These are phyloP conservation scores for Hygrophila difformis DNA, from an alignment of 257 asterid genomes.

Conservation along the genomic window DNA sequence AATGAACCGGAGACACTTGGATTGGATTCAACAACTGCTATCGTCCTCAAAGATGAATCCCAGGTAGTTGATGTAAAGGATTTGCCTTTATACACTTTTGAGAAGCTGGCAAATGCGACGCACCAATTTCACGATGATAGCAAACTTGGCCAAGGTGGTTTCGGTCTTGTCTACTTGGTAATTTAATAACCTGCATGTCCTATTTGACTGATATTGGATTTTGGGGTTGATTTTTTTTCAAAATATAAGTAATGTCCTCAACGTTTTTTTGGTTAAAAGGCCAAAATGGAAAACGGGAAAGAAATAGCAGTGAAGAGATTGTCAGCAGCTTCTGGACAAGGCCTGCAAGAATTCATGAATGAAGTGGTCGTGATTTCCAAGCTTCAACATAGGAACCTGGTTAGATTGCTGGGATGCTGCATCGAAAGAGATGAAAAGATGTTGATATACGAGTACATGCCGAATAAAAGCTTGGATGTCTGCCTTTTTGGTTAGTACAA, in stretches of 20 bases:
- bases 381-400: slow-evolving; percentile 55
- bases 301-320: slow-evolving; percentile 58
- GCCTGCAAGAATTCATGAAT: slow-evolving; percentile 46
- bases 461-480: slow-evolving; percentile 42
- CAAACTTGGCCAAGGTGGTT: slow-evolving; percentile 11
- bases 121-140: not conserved
- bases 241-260: no score
- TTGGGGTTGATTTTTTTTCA: no score
- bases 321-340: slow-evolving; percentile 44
- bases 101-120: slow-evolving; percentile 10
- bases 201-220: not conserved
- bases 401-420: slow-evolving; percentile 41
- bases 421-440: slow-evolving; percentile 42
- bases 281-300: slow-evolving; percentile 29
- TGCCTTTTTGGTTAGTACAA: slow-evolving; percentile 34
- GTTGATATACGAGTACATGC: slow-evolving; percentile 50
- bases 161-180: not conserved
- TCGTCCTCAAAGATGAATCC: not conserved
- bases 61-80: slow-evolving; percentile 13
- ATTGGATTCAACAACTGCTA: not conserved
- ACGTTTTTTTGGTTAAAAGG: no score
- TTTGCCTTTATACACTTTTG: slow-evolving; percentile 8
- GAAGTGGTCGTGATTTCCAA: slow-evolving; percentile 49
- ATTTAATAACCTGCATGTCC: no score
- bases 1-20: not conserved